Base-by-base conservation (phyloP, 2,329 filamentous ascomycete species). In the Colletotrichum tanaceti region DNA sequence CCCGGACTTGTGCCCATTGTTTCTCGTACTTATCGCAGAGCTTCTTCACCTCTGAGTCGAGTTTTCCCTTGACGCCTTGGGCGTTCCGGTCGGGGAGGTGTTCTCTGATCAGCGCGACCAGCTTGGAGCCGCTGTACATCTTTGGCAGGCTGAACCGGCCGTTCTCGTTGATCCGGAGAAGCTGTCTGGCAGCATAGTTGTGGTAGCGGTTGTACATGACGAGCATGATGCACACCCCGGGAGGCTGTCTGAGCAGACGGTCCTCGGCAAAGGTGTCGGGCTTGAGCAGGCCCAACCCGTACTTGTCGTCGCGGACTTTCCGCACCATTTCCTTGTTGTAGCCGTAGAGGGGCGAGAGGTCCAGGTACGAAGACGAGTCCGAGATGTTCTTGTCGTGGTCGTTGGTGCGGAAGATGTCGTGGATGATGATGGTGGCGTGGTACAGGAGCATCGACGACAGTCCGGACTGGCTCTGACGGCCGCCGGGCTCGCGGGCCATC, bases 381-480 rank as follows among this genome's bases (percentile, higher is more conserved):
- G 72, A 73, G 22, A 72, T 75, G 3, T 74, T 75, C 28, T 69
- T 73, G 24, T 77, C 32, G 63, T 73, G 67, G 74, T 78, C 72
- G 72, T 79, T 68, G 41, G 75, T 76, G 80, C 75, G 72, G 57
- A 38, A 43, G 39, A 16, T 13, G 6, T 52, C 84, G 22, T 79
- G 78, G 14, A 79, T 79, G 58, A 89, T 87, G 73, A 94, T 90
- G 10, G 90, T 88, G 0, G 91, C 92, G 52, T 92, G 81, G 72
- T 93, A 93, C 77, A 93, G 93, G 16, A 94, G 81, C 79, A 93
- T 88, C 72, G 89, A 90, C 0, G 91, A 93, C 49, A 94, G 88
- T 20, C 88, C 86, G 58, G 90, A 90, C 0, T 90, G 89, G 75
- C 93, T 91, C 63, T 88, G 20, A 72, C 74, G 0, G 64, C 86